These are phyloP conservation scores for Sugiyamaella floridensis DNA, from an alignment of 805 yeast genomes.

Conservation along the genomic window DNA sequence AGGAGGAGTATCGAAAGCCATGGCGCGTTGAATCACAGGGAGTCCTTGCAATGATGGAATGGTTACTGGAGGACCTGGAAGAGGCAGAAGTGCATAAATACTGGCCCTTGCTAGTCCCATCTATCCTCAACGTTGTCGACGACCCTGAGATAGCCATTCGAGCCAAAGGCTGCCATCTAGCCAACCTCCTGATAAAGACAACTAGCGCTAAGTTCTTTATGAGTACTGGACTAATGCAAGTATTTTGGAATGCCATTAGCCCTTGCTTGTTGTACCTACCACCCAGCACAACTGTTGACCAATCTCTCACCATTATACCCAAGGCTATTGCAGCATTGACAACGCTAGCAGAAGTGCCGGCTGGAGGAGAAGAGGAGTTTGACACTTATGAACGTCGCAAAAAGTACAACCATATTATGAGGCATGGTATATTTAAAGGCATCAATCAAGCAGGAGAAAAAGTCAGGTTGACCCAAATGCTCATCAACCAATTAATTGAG, in stretches of 20 bases:
- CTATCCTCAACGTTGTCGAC: conserved; percentile 27
- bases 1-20: conserved; percentile 2
- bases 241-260: conserved; percentile 25
- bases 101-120: conserved; percentile 30
- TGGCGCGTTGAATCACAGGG: conserved; percentile 10
- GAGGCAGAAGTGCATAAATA: conserved; percentile 3
- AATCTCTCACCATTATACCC: conserved; percentile 17
- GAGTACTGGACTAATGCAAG: conserved; percentile 24
- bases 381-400: conserved; percentile 8
- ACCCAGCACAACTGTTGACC: conserved; percentile 21
- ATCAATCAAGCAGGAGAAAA: conserved; percentile 20
- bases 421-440: conserved; percentile 25
- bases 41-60: neutral
- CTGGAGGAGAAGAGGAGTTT: neutral
- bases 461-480: conserved; percentile 16
- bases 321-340: conserved; percentile 40
- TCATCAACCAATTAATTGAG: conserved; percentile 11
- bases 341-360: conserved; percentile 29
- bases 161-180: conserved; percentile 20
- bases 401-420: conserved; percentile 28
- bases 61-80: neutral
- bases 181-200: conserved; percentile 6
- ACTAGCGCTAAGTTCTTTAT: conserved; percentile 10
- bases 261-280: conserved; percentile 29
- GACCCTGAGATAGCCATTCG: conserved; percentile 22